Conservation (phyloP, 306 rosid genomes). For the Prunus salicina region DNA sequence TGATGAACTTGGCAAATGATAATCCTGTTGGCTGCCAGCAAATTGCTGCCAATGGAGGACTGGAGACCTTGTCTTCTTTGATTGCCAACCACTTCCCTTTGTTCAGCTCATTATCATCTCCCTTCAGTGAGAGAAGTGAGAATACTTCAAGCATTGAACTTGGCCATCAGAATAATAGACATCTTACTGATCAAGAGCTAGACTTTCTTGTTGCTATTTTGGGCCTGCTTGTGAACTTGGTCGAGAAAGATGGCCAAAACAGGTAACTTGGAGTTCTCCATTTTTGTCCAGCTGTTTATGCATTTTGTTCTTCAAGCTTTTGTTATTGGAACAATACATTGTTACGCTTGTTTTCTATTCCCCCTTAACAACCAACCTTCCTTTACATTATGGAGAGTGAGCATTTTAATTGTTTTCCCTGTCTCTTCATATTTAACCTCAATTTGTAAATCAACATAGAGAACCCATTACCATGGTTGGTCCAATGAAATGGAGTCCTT, state of each 20-base stretch:
- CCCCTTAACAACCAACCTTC: neutral
- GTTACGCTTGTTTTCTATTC: neutral
- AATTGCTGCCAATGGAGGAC: conserved; percentile 84
- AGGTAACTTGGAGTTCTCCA: conserved; percentile 45
- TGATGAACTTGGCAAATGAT: conserved; percentile 96
- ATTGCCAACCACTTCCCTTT: conserved; percentile 90
- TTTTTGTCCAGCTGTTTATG: neutral
- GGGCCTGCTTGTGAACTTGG: conserved; percentile 94
- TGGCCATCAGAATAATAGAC: conserved; percentile 47
- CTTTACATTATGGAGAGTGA: neutral
- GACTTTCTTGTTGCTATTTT: conserved; percentile 97
- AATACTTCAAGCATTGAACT: conserved; percentile 32
- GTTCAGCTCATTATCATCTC: conserved; percentile 51
- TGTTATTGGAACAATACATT: neutral
- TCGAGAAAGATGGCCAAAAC: conserved; percentile 86
- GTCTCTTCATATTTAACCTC: neutral
- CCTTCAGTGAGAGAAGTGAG: conserved; percentile 41
- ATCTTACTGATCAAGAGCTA: conserved; percentile 75
- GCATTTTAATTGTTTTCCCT: neutral
- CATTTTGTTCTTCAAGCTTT: neutral
- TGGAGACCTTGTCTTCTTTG: conserved; percentile 83
- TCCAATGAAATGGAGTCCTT: neutral
- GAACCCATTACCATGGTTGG: neutral
- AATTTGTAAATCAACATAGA: neutral
- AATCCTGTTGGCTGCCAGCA: conserved; percentile 88